Evolutionary conservation across 2,329 filamentous ascomycete genomes (phyloP), one percentile per base, ranked within the genome.

Genomic region (Venturia effusa): DNA sequence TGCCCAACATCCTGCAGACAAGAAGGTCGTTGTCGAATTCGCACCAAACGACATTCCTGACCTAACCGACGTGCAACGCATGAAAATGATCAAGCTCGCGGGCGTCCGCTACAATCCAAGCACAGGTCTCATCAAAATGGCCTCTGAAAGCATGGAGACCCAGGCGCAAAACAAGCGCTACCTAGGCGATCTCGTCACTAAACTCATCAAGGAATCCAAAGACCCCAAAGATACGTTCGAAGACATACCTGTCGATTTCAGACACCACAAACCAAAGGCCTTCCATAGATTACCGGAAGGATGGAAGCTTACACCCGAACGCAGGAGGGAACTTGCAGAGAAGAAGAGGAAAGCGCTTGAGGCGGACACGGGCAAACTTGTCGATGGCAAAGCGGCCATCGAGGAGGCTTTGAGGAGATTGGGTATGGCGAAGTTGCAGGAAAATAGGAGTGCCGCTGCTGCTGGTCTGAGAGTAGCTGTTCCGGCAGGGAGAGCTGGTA

Each of bases 121-220:
- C 69, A 91, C 81, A 63, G 85, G 92, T 69, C 79, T 90, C 65
- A 81, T 97, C 70, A 92, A 90, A 77, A 96, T 99, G 83, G 92
- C 89, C 73, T 90, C 89, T 78, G 94, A 97, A 76, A 86, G 87
- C 73, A 96, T 89, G 74, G 86, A 90, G 72, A 89, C 92, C 64
- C 88, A 91, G 72, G 90, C 92, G 22, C 92, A 97, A 79, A 99
- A 99, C 80, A 99, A 97, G 82, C 86, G 90, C n/a, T 94, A 94
- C 74, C 81, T 99, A 27, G 88, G 86, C 62, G 90, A 96, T 70
- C 76, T 91, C 60, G 84, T 97, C 61, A 81, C 88, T 67, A 84
- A 81, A 61, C 78, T 99, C 68, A 78, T 99, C 65, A 79, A 78
- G 7, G 86, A 90, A 72, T 91, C 92, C 65, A 73, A 86, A 80